Evolutionary conservation across 495 filamentous ascomycete species (phyloP).

Genomic region (Neurospora sp.): DNA sequence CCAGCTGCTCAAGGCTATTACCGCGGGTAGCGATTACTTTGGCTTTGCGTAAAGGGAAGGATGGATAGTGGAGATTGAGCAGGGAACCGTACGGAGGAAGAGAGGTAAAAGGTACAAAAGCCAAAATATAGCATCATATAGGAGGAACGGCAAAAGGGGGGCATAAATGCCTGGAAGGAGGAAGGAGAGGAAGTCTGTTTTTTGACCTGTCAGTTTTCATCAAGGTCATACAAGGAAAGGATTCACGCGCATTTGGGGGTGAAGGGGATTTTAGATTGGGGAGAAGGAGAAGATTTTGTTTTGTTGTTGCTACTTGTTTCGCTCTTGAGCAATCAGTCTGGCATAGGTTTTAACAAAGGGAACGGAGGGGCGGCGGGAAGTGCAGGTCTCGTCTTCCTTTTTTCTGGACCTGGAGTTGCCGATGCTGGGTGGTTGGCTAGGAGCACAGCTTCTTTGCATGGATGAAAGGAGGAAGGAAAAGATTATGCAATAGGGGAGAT

Average conservation of each 20-base stretch:
- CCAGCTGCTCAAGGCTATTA: slow-evolving; percentile 88
- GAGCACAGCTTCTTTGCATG: neutral
- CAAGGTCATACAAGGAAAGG: neutral
- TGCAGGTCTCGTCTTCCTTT: neutral
- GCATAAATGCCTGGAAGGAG: neutral
- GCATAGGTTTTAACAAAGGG: neutral
- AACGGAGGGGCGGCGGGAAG: neutral
- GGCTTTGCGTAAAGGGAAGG: slow-evolving; percentile 67
- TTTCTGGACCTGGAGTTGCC: neutral
- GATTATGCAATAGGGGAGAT: neutral
- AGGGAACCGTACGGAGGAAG: neutral
- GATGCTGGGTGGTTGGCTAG: neutral
- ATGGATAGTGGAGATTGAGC: neutral
- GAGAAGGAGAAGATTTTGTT: neutral
- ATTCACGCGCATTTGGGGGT: neutral
- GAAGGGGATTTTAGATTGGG: neutral
- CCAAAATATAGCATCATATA: neutral
- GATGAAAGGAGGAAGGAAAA: neutral
- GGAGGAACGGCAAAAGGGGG: neutral
- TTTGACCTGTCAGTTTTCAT: neutral
- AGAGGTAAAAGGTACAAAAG: neutral
- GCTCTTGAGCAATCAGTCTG: neutral
- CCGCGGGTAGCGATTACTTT: slow-evolving; percentile 93
- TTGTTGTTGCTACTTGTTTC: neutral
- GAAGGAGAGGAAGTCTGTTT: neutral